Evolutionary conservation across 495 filamentous ascomycete species (phyloP).

Genomic region (Penicillium atrosanguineum): DNA sequence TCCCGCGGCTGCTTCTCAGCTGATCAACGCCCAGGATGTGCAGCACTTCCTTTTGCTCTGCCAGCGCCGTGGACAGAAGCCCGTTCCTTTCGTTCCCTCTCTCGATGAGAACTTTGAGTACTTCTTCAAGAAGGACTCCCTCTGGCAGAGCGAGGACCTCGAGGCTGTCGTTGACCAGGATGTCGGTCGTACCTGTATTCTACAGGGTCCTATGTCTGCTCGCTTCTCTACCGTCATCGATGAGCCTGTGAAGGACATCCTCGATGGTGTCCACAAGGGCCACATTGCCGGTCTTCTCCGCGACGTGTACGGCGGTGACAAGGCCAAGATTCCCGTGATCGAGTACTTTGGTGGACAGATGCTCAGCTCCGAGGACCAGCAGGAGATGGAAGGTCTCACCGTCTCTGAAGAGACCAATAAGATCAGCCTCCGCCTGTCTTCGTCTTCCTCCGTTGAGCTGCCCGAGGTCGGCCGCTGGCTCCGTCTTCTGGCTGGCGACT

Average conservation of each 20-base stretch:
- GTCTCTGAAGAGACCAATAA: constrained; percentile 71
- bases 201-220: constrained; percentile 91
- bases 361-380: constrained; percentile 49
- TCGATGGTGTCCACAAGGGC: constrained; percentile 81
- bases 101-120: constrained; percentile 96
- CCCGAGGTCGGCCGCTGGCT: constrained; percentile 84
- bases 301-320: constrained; percentile 76
- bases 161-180: constrained; percentile 95
- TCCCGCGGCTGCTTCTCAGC: constrained; percentile 78
- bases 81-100: constrained; percentile 88
- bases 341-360: constrained; percentile 94
- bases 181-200: constrained; percentile 89
- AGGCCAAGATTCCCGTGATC: constrained; percentile 71
- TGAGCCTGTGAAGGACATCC: constrained; percentile 89
- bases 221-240: constrained; percentile 86
- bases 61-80: constrained; percentile 90
- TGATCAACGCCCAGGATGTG: constrained; percentile 96
- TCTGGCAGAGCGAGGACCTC: constrained; percentile 98
- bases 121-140: constrained; percentile 99
- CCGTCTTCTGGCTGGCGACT: constrained; percentile 78
- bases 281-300: constrained; percentile 76
- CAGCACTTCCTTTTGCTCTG: constrained; percentile 96
- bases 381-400: constrained; percentile 77
- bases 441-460: constrained; percentile 63
- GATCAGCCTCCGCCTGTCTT: constrained; percentile 75